A percentile compares a stretch with the other conserved stretches of the same genome.
Conservation (phyloP, 108 stramenopile species). For the Epipyxis sp. region DNA sequence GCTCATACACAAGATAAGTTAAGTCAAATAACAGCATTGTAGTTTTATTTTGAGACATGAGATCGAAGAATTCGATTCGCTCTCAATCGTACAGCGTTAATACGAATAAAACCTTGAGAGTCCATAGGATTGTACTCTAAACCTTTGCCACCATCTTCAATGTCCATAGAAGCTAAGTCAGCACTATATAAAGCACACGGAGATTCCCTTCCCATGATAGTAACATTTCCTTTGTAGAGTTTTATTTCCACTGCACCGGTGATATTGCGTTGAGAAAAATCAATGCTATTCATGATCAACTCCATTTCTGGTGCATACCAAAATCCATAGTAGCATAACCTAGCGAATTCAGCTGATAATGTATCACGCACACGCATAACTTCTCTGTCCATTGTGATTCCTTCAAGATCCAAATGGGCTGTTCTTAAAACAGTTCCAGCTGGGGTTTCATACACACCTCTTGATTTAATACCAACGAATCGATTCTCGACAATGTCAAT, state of each 20-base stretch:
- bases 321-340: conserved; percentile 98
- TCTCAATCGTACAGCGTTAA: conserved; percentile 93
- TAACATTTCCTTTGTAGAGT: conserved; percentile 94
- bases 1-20: too few species aligned
- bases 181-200: conserved; percentile 89
- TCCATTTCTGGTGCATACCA: conserved; percentile 99
- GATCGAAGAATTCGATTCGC: conserved; percentile 87
- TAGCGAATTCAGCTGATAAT: conserved; percentile 79
- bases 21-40: too few species aligned
- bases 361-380: conserved; percentile 93
- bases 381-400: conserved; percentile 65
- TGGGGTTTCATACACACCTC: conserved; percentile 98
- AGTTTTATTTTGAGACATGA: too few species aligned
- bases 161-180: conserved; percentile 96
- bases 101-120: conserved; percentile 96
- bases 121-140: conserved; percentile 97
- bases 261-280: conserved; percentile 81
- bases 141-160: conserved; percentile 83
- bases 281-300: conserved; percentile 77
- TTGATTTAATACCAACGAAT: conserved; percentile 98
- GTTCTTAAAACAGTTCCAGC: conserved; percentile 88
- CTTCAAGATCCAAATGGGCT: conserved; percentile 85
- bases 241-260: conserved; percentile 78
- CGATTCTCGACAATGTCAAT: conserved; percentile 99
- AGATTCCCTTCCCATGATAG: conserved; percentile 69